A percentile compares a stretch with the other conserved stretches of the same genome.
Conservation (phyloP, 2,329 filamentous ascomycete species). For the Diaporthe caulivora region DNA sequence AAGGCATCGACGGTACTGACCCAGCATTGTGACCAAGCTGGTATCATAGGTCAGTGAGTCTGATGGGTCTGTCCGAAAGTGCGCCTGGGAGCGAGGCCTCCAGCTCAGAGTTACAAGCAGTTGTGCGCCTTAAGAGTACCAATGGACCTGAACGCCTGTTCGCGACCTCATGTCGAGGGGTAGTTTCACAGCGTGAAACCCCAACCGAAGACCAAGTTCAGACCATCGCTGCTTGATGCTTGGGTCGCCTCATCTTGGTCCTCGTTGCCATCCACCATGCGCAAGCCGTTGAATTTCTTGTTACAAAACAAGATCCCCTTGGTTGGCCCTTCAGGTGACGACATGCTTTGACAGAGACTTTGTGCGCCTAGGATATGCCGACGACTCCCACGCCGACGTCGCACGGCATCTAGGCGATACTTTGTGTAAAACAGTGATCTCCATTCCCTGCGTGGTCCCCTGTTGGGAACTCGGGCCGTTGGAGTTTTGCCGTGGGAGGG, state of each 20-base stretch:
- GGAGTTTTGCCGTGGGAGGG: background rate
- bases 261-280: background rate
- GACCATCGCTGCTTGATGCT: background rate
- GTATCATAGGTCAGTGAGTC: no score
- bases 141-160: background rate
- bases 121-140: background rate
- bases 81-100: background rate
- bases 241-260: background rate
- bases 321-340: conserved; percentile 10
- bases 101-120: background rate
- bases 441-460: background rate
- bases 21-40: background rate
- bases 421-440: conserved; percentile 16
- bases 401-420: conserved; percentile 1
- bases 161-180: background rate
- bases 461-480: conserved; percentile 13
- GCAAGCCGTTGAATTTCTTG: background rate
- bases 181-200: conserved; percentile 4
- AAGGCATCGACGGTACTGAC: background rate
- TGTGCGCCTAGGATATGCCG: background rate
- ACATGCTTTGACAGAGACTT: background rate
- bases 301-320: background rate
- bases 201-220: background rate
- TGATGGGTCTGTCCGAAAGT: background rate
- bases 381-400: conserved; percentile 1